Base-by-base conservation (phyloP, 2,329 filamentous ascomycete genomes). In the Cadophora malorum region DNA sequence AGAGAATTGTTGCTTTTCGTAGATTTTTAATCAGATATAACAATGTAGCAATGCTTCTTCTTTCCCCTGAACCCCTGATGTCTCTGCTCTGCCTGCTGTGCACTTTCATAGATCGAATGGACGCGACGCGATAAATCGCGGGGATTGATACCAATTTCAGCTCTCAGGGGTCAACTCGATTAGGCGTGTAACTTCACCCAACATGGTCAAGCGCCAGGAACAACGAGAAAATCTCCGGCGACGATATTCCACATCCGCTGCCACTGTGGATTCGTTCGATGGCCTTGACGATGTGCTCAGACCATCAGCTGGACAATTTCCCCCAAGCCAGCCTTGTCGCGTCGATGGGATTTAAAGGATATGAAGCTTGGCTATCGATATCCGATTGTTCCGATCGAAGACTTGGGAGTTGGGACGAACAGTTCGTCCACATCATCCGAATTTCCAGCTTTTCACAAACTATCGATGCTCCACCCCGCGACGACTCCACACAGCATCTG, bases 191-290 rank as follows among this genome's bases (percentile, higher is more conserved):
- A 31, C 59, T 38, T 50, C 10, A 8, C 59, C 33, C 25, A 49
- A 52, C 25, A 52, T 21, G 31, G 59, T 31, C 59, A 62, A 62
- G 59, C 47, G 59, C 59, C 59, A 62, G 59, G 59, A 12, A 62
- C 59, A 12, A 35, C 41, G 23, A 49, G 59, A 62, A 49, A 49
- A 23, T 49, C 41, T 62, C 56, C 56, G 56, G 35, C 16, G 16
- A 50, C 47, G 56, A 45, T 16, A 38, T 38, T 60, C 56, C 33
- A 28, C 56, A 25, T 45, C 33, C 35, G 33, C 33, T 41, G 56
- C 56, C 12, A 41, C 16, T 38, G 33, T 60, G 56, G 33, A 45
- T 60, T 45, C 33, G 33, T 14, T 60, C 38, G n/a, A 38, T 28
- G 33, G 33, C 19, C 10, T 28, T 21, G 56, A 45, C 56, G 33